phyloP scores from a whole-genome alignment of 1,284 basidiomycete genomes.

The Inonotus obliquus region DNA sequence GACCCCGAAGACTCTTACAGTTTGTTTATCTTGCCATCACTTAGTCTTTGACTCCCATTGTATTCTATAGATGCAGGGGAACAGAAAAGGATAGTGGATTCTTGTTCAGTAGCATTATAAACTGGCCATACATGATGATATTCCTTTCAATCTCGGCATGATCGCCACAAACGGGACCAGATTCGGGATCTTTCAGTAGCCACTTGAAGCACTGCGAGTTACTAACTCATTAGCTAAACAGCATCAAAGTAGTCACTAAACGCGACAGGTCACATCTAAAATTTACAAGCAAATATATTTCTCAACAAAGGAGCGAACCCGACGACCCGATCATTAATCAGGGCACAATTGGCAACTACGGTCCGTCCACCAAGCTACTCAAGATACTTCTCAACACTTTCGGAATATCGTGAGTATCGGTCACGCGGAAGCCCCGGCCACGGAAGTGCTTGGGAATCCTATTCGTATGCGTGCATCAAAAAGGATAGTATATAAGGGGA shows the following conservation, averaged over 20 bases:
- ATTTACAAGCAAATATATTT: background rate
- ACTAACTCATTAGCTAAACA: background rate
- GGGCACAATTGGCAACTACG: slow-evolving; percentile 8
- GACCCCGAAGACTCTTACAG: background rate
- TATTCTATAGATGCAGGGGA: too few relatives aligned
- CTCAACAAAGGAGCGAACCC: too few relatives aligned
- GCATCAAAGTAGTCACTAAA: background rate
- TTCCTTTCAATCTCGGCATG: background rate
- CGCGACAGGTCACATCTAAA: background rate
- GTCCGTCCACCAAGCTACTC: slow-evolving; percentile 45
- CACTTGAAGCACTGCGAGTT: background rate
- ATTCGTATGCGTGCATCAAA: slow-evolving; percentile 4
- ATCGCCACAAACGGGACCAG: background rate
- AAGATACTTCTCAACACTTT: slow-evolving; percentile 46
- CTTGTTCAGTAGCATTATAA: background rate
- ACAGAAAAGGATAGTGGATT: too few relatives aligned
- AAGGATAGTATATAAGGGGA: background rate
- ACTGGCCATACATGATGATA: background rate
- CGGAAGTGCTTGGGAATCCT: slow-evolving; percentile 57
- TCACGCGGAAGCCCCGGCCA: slow-evolving; percentile 43
- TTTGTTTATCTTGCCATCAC: background rate
- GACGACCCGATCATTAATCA: too few relatives aligned
- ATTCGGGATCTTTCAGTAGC: background rate
- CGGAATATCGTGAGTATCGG: slow-evolving; percentile 48
- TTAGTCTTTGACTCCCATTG: background rate